Conservation (phyloP, 208 protist species). For the Histomonas meleagridis region DNA sequence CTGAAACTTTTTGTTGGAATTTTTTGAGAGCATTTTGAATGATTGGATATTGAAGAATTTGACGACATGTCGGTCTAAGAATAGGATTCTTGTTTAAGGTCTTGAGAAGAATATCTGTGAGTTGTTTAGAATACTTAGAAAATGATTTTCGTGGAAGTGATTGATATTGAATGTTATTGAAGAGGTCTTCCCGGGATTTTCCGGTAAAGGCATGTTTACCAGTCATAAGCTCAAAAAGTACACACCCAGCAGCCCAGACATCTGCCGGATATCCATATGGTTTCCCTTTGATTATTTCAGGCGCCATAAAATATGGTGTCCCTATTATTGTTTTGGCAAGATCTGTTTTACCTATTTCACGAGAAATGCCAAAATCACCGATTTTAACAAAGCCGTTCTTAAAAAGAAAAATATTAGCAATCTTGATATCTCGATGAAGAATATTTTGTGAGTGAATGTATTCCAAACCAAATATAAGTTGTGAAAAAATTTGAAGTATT, state of each 20-base stretch:
- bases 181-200: background rate
- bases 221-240: constrained; percentile 23
- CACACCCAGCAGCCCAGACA: background rate
- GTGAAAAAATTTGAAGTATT: background rate
- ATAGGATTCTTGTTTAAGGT: background rate
- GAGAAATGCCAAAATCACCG: constrained; percentile 24
- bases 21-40: background rate
- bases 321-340: background rate
- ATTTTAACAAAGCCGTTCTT: too few species aligned
- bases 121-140: background rate
- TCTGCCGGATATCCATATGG: background rate
- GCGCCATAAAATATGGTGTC: background rate
- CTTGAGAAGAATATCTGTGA: background rate
- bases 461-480: background rate
- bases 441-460: background rate
- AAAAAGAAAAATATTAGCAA: background rate
- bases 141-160: background rate
- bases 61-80: background rate
- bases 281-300: background rate
- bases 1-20: background rate
- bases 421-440: background rate
- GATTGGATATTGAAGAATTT: background rate
- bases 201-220: background rate
- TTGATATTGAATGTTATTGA: background rate
- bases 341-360: background rate